A percentile compares a stretch with the other conserved stretches of the same genome.
Conservation (phyloP, 306 rosid species). For the Castanea sativa region DNA sequence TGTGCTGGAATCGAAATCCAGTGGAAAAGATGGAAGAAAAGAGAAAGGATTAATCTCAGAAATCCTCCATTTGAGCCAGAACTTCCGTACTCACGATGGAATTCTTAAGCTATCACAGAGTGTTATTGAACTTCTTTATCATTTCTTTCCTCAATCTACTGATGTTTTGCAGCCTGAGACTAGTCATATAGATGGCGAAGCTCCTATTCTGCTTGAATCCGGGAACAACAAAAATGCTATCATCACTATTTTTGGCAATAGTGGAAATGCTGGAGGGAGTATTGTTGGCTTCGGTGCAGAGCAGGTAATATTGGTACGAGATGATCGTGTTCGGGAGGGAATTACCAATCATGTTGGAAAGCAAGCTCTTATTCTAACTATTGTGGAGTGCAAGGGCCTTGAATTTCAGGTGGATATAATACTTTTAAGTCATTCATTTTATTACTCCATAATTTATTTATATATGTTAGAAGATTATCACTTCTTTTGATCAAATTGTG, state of each 20-base stretch:
- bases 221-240: conserved; percentile 57
- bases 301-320: conserved; percentile 80
- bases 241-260: conserved; percentile 61
- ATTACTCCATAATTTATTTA: neutral
- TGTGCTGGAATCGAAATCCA: conserved; percentile 35
- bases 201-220: conserved; percentile 60
- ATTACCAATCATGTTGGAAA: conserved; percentile 51
- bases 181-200: conserved; percentile 64
- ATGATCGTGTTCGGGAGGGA: conserved; percentile 49
- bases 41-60: conserved; percentile 49
- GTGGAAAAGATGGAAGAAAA: conserved; percentile 25
- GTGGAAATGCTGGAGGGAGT: conserved; percentile 28
- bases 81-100: conserved; percentile 77
- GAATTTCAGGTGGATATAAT: conserved; percentile 64
- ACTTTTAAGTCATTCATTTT: neutral
- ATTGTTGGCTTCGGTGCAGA: conserved; percentile 82
- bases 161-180: conserved; percentile 73
- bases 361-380: conserved; percentile 72
- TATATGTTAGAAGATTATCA: neutral
- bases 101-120: conserved; percentile 69
- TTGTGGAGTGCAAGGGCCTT: conserved; percentile 84
- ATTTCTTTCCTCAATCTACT: conserved; percentile 61
- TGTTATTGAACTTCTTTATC: conserved; percentile 59
- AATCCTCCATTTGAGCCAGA: conserved; percentile 48
- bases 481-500: neutral